phyloP scores from a whole-genome alignment of 768 basidiomycete species.

The Gloeophyllum trabeum region DNA sequence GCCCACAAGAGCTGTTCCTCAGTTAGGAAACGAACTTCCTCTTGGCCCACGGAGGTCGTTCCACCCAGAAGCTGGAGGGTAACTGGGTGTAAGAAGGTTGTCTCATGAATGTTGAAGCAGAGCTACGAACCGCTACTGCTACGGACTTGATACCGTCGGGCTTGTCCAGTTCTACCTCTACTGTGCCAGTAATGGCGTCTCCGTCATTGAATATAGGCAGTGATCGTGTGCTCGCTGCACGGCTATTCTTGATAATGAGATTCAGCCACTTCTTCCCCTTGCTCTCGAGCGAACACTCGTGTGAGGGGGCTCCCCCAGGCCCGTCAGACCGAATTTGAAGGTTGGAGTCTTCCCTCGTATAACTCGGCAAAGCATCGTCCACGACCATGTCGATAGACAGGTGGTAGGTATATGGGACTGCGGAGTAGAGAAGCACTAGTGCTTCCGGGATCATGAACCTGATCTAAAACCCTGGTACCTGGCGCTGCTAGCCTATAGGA shows the following conservation, averaged over 20 bases:
- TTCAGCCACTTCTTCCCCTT: slow-evolving; percentile 36
- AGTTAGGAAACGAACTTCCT: slow-evolving; percentile 36
- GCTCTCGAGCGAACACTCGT: no score
- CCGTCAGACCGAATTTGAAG: no score
- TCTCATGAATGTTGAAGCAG: slow-evolving; percentile 1
- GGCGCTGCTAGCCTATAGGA: no score
- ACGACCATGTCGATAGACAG: no score
- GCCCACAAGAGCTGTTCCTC: slow-evolving; percentile 32
- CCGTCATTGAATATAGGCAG: slow-evolving; percentile 36
- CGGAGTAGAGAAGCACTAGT: no score
- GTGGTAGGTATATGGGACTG: no score
- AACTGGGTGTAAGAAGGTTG: not conserved
- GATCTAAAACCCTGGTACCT: no score
- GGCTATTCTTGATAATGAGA: slow-evolving; percentile 32
- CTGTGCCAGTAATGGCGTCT: slow-evolving; percentile 36
- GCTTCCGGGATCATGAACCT: no score
- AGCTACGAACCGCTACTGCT: slow-evolving; percentile 28
- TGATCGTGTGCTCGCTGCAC: slow-evolving; percentile 23
- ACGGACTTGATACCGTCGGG: slow-evolving; percentile 37
- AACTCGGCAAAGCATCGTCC: no score
- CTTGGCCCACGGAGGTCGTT: slow-evolving; percentile 44
- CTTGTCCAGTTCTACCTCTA: slow-evolving; percentile 39
- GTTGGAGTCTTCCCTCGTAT: no score
- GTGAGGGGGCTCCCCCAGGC: no score
- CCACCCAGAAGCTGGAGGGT: slow-evolving; percentile 29